Evolutionary conservation across 2,329 filamentous ascomycete genomes (phyloP), one percentile per base, ranked within the genome.

Genomic region (Cercospora citrullina): DNA sequence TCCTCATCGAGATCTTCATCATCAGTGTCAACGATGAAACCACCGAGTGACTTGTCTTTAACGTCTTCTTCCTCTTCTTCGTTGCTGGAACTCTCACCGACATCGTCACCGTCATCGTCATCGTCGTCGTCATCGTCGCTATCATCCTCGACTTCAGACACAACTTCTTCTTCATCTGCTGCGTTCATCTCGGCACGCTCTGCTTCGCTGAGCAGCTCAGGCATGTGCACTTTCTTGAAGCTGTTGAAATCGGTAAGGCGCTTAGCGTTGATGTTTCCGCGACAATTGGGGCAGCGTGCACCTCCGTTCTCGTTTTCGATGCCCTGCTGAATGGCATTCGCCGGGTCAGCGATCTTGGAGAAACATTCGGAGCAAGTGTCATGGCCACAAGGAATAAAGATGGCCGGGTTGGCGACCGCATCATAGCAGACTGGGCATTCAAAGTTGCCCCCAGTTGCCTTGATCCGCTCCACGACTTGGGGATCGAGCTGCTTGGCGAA

Each of bases 361-460:
- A 95, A 89, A 76, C 93, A 97, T 70, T 93, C 90, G 0, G 85
- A 82, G 78, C 93, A 97, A 26, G 89, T 88, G 68, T 90, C 87
- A 75, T 97, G 93, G 1, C 93, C 93, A 75, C 93, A 97, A 1
- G 92, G 92, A 62, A 92, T 84, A 77, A 94, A 90, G 70, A 96
- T 91, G 3, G 87, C 87, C 0, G 92, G 91, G 69, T 94, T 93
- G 14, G 86, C 84, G 6, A 90, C 87, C 2, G 84, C 88, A 74
- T 97, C 93, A 67, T 91, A 89, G 77, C 93, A 97, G 21, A 95
- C 89, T 0, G 91, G 91, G 75, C 93, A 96, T 76, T 94, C 90
- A 60, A 94, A 92, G 2, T 76, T 75, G 21, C 83, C 85, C 1
- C 88, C 83, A 5, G 82, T 80, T 12, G 82, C 80, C 70, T 83